Evolutionary conservation across 345 rosid species (phyloP).

Genomic region (Brassica carinata): DNA sequence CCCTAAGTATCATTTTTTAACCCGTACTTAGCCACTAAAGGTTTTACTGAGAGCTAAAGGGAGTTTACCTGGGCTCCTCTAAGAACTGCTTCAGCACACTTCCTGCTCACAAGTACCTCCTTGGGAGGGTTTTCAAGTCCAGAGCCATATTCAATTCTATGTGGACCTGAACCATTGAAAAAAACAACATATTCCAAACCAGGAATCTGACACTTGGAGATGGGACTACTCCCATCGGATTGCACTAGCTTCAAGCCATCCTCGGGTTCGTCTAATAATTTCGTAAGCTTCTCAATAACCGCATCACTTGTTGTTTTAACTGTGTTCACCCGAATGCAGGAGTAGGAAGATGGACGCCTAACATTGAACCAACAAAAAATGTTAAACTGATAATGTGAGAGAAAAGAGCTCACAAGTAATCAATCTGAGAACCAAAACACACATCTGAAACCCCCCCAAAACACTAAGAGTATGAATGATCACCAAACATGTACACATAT

Average conservation of each 20-base stretch:
- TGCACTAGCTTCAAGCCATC: constrained; percentile 32
- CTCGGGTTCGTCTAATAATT: constrained; percentile 42
- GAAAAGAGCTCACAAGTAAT: not conserved
- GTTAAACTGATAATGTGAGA: not conserved
- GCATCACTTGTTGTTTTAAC: constrained; percentile 67
- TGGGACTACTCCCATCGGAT: constrained; percentile 25
- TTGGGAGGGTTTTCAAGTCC: constrained; percentile 58
- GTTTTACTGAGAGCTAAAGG: not conserved
- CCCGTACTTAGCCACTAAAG: not conserved
- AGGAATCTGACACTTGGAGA: not conserved
- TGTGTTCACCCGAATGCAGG: constrained; percentile 86
- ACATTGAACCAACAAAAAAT: not conserved
- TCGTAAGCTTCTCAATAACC: constrained; percentile 66
- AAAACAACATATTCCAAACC: constrained; percentile 20
- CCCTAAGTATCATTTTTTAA: not conserved
- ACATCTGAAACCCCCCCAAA: too few species aligned
- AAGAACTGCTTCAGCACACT: constrained; percentile 98
- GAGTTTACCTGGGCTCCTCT: constrained; percentile 91
- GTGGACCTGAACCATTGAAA: constrained; percentile 92
- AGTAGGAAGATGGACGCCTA: constrained; percentile 84
- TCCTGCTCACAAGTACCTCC: constrained; percentile 92
- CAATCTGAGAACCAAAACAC: not conserved
- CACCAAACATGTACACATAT: not conserved
- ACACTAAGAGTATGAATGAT: too few species aligned
- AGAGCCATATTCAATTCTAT: constrained; percentile 60